Conservation (phyloP, 2,329 filamentous ascomycete genomes). For the Elsinoe necatrix region DNA sequence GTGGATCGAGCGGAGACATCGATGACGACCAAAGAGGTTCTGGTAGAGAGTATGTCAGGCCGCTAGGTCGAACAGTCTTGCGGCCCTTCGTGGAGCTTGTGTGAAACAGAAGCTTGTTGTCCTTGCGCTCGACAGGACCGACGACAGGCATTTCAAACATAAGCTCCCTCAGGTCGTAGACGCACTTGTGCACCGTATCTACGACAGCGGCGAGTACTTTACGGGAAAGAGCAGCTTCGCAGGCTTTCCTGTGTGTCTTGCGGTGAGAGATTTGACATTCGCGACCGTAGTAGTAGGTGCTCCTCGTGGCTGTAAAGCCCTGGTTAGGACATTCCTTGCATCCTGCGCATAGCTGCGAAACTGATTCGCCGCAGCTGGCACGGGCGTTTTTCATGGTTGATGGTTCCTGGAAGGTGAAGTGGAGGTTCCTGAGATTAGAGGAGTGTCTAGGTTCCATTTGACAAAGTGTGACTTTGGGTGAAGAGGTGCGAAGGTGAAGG, state of each 20-base stretch:
- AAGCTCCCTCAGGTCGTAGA: constrained; percentile 15
- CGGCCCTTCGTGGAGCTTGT: not conserved
- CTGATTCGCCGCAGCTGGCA: not conserved
- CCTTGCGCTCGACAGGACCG: constrained; percentile 4
- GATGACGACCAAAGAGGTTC: constrained; percentile 1
- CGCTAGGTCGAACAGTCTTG: not conserved
- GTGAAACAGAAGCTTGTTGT: not conserved
- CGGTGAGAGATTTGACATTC: constrained; percentile 18
- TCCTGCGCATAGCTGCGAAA: not conserved
- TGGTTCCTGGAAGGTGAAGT: not conserved
- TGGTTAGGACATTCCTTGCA: not conserved
- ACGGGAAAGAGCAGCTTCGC: constrained; percentile 10
- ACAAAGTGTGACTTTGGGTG: too few species aligned
- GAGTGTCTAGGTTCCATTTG: too few species aligned
- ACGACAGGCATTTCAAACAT: not conserved
- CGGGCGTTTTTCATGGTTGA: not conserved
- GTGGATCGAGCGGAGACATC: not conserved
- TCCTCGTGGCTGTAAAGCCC: not conserved
- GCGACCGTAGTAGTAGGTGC: constrained; percentile 17
- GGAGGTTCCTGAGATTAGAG: too few species aligned
- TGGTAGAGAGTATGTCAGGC: not conserved
- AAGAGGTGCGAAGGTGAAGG: too few species aligned
- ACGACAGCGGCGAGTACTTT: not conserved
- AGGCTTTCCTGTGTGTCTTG: constrained; percentile 12
- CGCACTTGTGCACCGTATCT: constrained; percentile 4